Conservation (phyloP, 768 basidiomycete genomes). For the Suillus clintonianus region DNA sequence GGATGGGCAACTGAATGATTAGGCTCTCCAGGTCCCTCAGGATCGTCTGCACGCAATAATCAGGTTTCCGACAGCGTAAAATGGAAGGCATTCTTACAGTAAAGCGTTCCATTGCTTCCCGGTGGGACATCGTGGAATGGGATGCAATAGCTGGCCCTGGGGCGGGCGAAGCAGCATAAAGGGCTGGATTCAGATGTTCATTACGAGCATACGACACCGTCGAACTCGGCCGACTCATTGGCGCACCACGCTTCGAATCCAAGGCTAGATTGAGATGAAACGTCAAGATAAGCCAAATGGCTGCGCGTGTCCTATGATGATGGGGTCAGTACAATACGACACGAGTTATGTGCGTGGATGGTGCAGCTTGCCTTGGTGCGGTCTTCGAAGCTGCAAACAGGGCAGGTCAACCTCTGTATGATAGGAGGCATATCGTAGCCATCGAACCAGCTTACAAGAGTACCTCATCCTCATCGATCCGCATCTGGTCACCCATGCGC, state of each 20-base stretch:
- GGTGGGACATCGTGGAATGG: slow-evolving; percentile 57
- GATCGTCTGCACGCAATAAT: slow-evolving; percentile 16
- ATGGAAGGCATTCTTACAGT: slow-evolving; percentile 46
- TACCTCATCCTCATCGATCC: too few relatives aligned
- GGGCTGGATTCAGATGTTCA: slow-evolving; percentile 42
- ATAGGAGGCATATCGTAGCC: too few relatives aligned
- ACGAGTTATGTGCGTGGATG: too few relatives aligned
- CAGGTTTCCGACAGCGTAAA: slow-evolving; percentile 27
- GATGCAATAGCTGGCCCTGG: slow-evolving; percentile 51
- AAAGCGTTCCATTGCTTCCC: slow-evolving; percentile 90
- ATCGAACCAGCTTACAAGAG: too few relatives aligned
- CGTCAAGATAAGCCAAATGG: too few relatives aligned
- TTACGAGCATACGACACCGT: slow-evolving; percentile 61
- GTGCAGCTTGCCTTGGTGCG: too few relatives aligned
- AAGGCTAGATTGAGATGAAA: slow-evolving; percentile 37
- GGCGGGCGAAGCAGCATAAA: slow-evolving; percentile 64
- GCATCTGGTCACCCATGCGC: too few relatives aligned
- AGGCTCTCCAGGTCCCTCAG: slow-evolving; percentile 76
- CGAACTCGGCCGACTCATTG: slow-evolving; percentile 67
- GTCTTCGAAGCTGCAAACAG: too few relatives aligned
- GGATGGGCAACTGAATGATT: slow-evolving; percentile 70
- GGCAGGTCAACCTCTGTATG: too few relatives aligned
- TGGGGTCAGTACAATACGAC: too few relatives aligned
- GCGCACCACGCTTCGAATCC: slow-evolving; percentile 54
- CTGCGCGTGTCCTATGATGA: too few relatives aligned